Percentiles rank a stretch among this genome's conserved stretches.
These are phyloP conservation scores for Eimeria acervulina DNA, from an alignment of 169 alveolate genomes.

Conservation along the genomic window DNA sequence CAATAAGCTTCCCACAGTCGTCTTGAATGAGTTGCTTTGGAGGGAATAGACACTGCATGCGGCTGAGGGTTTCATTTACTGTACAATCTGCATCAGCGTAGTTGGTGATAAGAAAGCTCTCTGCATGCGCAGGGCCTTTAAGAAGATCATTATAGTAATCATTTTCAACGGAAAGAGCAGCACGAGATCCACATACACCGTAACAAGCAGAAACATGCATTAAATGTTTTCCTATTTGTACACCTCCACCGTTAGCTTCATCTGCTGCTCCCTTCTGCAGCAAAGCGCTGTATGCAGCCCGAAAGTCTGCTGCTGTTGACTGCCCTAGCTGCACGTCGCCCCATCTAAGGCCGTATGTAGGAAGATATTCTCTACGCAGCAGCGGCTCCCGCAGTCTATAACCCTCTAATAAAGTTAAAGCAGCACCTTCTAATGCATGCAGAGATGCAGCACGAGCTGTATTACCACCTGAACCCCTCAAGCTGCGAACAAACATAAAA, in stretches of 20 bases:
- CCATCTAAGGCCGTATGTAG: conserved; percentile 22
- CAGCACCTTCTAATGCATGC: conserved; percentile 21
- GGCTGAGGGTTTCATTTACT: not conserved
- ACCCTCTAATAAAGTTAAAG: conserved; percentile 11
- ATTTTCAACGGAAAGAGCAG: conserved; percentile 21
- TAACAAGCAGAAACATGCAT: conserved; percentile 51
- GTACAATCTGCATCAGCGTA: not conserved
- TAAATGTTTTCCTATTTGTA: not conserved
- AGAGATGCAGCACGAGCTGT: conserved; percentile 49
- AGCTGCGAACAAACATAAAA: not conserved
- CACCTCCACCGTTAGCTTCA: not conserved
- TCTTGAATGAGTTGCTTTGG: conserved; percentile 90
- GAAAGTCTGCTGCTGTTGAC: conserved; percentile 53
- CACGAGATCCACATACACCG: conserved; percentile 5
- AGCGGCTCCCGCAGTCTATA: conserved; percentile 16
- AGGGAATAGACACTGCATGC: conserved; percentile 88
- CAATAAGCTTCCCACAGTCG: conserved; percentile 98
- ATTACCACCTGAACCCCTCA: conserved; percentile 70
- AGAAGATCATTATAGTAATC: conserved; percentile 34
- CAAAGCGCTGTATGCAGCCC: conserved; percentile 51
- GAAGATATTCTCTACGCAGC: conserved; percentile 18
- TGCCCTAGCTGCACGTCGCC: not conserved
- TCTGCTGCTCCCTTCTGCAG: conserved; percentile 57
- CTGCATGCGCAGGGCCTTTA: not conserved
- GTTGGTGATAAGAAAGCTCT: not conserved